phyloP scores from a whole-genome alignment of 306 rosid genomes.

The Glycyrrhiza uralensis region DNA sequence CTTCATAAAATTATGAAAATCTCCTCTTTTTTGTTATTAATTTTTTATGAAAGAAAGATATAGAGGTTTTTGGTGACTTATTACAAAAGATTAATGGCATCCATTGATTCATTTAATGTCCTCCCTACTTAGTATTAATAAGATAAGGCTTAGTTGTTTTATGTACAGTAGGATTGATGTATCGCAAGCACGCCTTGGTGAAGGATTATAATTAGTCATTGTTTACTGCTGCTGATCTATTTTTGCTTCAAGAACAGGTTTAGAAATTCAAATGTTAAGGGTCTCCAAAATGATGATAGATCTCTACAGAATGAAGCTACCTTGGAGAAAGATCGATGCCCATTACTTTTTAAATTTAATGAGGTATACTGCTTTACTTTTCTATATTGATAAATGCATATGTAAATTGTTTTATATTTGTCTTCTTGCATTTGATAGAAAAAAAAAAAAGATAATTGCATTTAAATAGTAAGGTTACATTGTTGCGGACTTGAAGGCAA shows the following conservation, averaged over 20 bases:
- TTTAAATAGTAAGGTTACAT: not conserved
- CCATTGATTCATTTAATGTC: not conserved
- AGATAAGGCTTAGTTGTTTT: not conserved
- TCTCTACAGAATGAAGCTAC: conserved; percentile 51
- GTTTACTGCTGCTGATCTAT: conserved; percentile 23
- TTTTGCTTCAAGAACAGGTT: conserved; percentile 49
- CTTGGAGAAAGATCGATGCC: conserved; percentile 55
- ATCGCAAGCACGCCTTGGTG: conserved; percentile 23
- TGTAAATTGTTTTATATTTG: not conserved
- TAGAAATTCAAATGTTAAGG: conserved; percentile 47
- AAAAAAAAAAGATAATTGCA: not conserved
- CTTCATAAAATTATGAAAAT: not conserved
- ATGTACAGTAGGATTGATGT: not conserved
- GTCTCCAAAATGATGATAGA: conserved; percentile 42
- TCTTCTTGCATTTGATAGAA: not conserved
- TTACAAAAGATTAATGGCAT: conserved; percentile 6
- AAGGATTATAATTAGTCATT: conserved; percentile 18
- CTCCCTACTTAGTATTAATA: not conserved
- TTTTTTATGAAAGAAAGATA: not conserved
- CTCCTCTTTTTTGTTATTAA: not conserved
- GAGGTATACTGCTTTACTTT: conserved; percentile 51
- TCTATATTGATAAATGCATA: not conserved
- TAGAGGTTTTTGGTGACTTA: not conserved
- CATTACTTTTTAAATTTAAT: conserved; percentile 75
- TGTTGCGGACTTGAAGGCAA: not conserved